Percentiles rank a stretch among this genome's conserved stretches.
These are phyloP conservation scores for Epichloe amarillans DNA, from an alignment of 2,329 filamentous ascomycete species.

Conservation along the genomic window DNA sequence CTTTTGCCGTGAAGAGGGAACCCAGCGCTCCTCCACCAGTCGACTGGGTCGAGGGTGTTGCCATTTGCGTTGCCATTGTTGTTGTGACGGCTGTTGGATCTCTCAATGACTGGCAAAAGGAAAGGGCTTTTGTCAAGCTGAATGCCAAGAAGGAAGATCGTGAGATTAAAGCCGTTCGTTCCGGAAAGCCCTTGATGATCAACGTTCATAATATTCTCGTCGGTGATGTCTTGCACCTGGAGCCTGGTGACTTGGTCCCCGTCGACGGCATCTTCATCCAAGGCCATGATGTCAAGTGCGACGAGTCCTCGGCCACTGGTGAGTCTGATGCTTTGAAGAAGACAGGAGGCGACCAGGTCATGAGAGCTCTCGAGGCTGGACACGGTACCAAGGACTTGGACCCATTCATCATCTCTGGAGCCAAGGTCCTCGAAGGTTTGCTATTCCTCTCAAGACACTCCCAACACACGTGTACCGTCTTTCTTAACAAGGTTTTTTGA, in stretches of 20 bases:
- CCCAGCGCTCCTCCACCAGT: slow-evolving; percentile 41
- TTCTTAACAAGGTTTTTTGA: no score
- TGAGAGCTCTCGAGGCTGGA: slow-evolving; percentile 35
- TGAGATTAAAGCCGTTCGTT: slow-evolving; percentile 52
- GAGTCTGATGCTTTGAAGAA: slow-evolving; percentile 64
- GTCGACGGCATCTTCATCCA: slow-evolving; percentile 58
- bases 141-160: slow-evolving; percentile 51
- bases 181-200: slow-evolving; percentile 49
- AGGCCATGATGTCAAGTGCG: slow-evolving; percentile 42
- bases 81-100: slow-evolving; percentile 15
- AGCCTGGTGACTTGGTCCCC: slow-evolving; percentile 56
- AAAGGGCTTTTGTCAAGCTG: slow-evolving; percentile 49
- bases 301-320: slow-evolving; percentile 61
- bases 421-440: slow-evolving; percentile 37
- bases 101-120: slow-evolving; percentile 55
- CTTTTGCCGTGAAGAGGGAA: slow-evolving; percentile 36
- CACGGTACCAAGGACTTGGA: slow-evolving; percentile 38
- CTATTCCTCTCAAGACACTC: not conserved
- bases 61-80: slow-evolving; percentile 52
- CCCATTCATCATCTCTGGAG: slow-evolving; percentile 49
- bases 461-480: no score
- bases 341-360: slow-evolving; percentile 44
- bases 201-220: slow-evolving; percentile 55
- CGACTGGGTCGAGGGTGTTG: slow-evolving; percentile 56
- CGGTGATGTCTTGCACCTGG: slow-evolving; percentile 55